Conservation (phyloP, 2,329 filamentous ascomycete species). For the Bipolaris victoriae region DNA sequence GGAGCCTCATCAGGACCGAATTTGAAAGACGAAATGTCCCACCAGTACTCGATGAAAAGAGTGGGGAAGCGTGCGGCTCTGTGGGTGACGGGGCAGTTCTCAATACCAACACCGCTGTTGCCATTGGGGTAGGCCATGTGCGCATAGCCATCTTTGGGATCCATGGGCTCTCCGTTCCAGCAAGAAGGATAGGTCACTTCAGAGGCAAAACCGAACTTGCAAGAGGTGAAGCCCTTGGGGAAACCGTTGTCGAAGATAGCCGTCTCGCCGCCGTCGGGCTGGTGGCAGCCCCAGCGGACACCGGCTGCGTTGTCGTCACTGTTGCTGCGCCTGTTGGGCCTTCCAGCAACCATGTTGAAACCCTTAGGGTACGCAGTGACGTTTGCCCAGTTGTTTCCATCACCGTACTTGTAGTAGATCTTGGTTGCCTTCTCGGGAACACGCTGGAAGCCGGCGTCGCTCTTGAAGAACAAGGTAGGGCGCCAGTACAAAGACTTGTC, state of each 20-base stretch:
- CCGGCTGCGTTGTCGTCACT: slow-evolving; percentile 39
- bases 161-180: slow-evolving; percentile 46
- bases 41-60: slow-evolving; percentile 51
- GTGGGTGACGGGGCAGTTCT: slow-evolving; percentile 43
- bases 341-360: slow-evolving; percentile 48
- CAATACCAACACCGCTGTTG: slow-evolving; percentile 33
- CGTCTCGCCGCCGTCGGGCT: slow-evolving; percentile 30
- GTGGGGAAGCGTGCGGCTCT: slow-evolving; percentile 44
- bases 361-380: slow-evolving; percentile 46
- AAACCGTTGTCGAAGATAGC: slow-evolving; percentile 42
- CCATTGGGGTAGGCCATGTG: slow-evolving; percentile 51
- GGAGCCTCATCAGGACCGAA: slow-evolving; percentile 40
- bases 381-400: slow-evolving; percentile 42
- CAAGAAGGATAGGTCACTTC: slow-evolving; percentile 48
- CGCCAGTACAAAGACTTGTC: slow-evolving; percentile 51
- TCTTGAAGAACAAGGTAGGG: slow-evolving; percentile 47
- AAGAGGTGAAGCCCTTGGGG: slow-evolving; percentile 47
- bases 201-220: slow-evolving; percentile 43
- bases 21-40: slow-evolving; percentile 43
- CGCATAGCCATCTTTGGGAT: slow-evolving; percentile 40
- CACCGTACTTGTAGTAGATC: slow-evolving; percentile 50
- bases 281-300: slow-evolving; percentile 44
- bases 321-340: slow-evolving; percentile 38
- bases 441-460: slow-evolving; percentile 44
- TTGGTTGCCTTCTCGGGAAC: slow-evolving; percentile 46